Evolutionary conservation across 495 filamentous ascomycete genomes (phyloP).

Genomic region (Penicillium herquei): DNA sequence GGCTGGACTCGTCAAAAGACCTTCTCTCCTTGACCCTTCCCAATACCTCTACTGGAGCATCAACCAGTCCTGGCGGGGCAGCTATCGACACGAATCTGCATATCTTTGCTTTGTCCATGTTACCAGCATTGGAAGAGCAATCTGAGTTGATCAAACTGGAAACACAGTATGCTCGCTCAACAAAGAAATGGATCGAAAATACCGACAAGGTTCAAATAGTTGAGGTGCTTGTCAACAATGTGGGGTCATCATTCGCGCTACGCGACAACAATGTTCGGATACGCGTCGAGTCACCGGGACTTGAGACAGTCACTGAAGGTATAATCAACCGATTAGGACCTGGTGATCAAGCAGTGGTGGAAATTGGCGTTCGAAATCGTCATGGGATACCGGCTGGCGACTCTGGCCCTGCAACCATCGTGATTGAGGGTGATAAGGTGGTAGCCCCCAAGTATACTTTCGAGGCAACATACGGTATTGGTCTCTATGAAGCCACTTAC

Average conservation of each 20-base stretch:
- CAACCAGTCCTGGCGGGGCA: conserved; percentile 19
- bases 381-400: conserved; percentile 9
- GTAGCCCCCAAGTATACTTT: conserved; percentile 24
- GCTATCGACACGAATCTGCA: conserved; percentile 21
- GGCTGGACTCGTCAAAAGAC: conserved; percentile 45
- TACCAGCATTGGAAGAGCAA: conserved; percentile 3
- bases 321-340: conserved; percentile 49
- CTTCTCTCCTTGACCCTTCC: conserved; percentile 43
- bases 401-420: conserved; percentile 26
- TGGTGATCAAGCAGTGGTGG: conserved; percentile 50
- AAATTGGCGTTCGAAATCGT: conserved; percentile 42
- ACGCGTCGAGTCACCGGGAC: conserved; percentile 32
- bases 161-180: conserved; percentile 51
- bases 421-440: conserved; percentile 26
- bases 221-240: conserved; percentile 52
- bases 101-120: conserved; percentile 26
- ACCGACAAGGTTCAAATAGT: conserved; percentile 48
- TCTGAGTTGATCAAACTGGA: conserved; percentile 12
- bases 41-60: conserved; percentile 14
- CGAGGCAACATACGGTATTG: conserved; percentile 33
- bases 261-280: conserved; percentile 36
- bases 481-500: conserved; percentile 31
- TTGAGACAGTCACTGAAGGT: conserved; percentile 37
- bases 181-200: conserved; percentile 49
- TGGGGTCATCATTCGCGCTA: conserved; percentile 39